phyloP scores from a whole-genome alignment of 768 basidiomycete genomes.

The Psilocybe cubensis region DNA sequence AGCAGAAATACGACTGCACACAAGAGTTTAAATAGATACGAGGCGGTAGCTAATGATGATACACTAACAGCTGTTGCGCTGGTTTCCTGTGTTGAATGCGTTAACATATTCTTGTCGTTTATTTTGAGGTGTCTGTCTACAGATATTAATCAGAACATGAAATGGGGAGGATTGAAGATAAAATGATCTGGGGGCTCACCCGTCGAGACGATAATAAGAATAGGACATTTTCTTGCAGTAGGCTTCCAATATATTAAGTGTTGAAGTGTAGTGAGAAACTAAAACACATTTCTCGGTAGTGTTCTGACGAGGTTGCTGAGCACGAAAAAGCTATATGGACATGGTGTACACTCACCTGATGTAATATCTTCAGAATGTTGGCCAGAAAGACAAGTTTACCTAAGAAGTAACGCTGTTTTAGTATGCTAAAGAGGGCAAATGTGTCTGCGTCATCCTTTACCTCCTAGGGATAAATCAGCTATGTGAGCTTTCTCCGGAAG shows the following conservation, averaged over 20 bases:
- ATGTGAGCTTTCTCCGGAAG: slow-evolving; percentile 62
- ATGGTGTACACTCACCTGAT: slow-evolving; percentile 44
- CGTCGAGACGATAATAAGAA: slow-evolving; percentile 85
- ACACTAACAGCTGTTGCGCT: slow-evolving; percentile 68
- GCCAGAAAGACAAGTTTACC: slow-evolving; percentile 77
- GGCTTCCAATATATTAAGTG: slow-evolving; percentile 88
- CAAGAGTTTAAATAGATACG: background rate
- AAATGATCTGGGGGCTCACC: slow-evolving; percentile 45
- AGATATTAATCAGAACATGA: slow-evolving; percentile 1
- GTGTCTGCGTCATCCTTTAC: too few relatives aligned
- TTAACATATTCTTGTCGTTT: slow-evolving; percentile 91
- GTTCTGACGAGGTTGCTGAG: slow-evolving; percentile 39
- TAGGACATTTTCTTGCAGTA: slow-evolving; percentile 80
- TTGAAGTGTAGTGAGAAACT: slow-evolving; percentile 96
- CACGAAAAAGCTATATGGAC: background rate
- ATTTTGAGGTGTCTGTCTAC: slow-evolving; percentile 71
- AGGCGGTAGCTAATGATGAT: background rate
- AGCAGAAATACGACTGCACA: slow-evolving; percentile 82
- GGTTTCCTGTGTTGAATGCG: slow-evolving; percentile 79
- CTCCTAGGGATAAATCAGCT: slow-evolving; percentile 80
- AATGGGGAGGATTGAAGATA: background rate
- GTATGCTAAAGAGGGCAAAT: background rate
- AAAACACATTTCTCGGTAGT: slow-evolving; percentile 95
- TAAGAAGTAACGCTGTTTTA: slow-evolving; percentile 31
- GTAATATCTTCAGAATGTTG: slow-evolving; percentile 62